A percentile compares a stretch with the other conserved stretches of the same genome.
phyloP scores from a whole-genome alignment of 495 filamentous ascomycete species.

The Talaromyces stipitatus region DNA sequence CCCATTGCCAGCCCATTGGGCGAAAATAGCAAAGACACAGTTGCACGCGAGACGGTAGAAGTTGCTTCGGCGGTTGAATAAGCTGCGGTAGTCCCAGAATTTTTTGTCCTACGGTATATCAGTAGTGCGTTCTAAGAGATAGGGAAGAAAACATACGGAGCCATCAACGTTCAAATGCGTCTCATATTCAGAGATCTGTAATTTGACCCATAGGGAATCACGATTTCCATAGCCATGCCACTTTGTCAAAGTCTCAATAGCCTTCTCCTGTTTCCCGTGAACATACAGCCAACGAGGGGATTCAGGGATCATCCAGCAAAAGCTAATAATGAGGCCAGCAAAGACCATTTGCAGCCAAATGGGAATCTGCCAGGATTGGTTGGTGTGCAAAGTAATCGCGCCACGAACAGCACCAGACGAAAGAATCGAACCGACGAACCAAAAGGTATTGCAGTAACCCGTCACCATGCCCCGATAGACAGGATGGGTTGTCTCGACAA shows the following conservation, averaged over 20 bases:
- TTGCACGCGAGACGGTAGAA: constrained; percentile 50
- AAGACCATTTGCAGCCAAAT: constrained; percentile 56
- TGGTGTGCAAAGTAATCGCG: constrained; percentile 18
- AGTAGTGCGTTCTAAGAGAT: background rate
- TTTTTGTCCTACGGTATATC: constrained; percentile 31
- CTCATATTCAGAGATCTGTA: constrained; percentile 48
- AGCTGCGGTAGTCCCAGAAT: constrained; percentile 53
- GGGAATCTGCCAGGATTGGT: constrained; percentile 50
- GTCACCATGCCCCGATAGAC: constrained; percentile 57
- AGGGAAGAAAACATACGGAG: constrained; percentile 17
- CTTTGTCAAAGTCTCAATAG: constrained; percentile 37
- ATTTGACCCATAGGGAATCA: constrained; percentile 39
- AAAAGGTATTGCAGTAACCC: constrained; percentile 48
- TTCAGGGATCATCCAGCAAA: constrained; percentile 13
- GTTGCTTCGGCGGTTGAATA: constrained; percentile 47
- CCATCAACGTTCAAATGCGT: constrained; percentile 42
- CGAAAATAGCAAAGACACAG: constrained; percentile 46
- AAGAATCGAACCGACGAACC: constrained; percentile 42
- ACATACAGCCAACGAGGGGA: constrained; percentile 34
- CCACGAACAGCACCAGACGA: constrained; percentile 23
- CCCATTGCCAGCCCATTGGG: constrained; percentile 28
- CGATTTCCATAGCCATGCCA: constrained; percentile 47
- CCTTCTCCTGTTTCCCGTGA: constrained; percentile 43
- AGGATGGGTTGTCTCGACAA: constrained; percentile 66
- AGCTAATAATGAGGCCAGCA: constrained; percentile 23